Conservation (phyloP, 2,329 filamentous ascomycete genomes). For the Stenocarpella maydis region DNA sequence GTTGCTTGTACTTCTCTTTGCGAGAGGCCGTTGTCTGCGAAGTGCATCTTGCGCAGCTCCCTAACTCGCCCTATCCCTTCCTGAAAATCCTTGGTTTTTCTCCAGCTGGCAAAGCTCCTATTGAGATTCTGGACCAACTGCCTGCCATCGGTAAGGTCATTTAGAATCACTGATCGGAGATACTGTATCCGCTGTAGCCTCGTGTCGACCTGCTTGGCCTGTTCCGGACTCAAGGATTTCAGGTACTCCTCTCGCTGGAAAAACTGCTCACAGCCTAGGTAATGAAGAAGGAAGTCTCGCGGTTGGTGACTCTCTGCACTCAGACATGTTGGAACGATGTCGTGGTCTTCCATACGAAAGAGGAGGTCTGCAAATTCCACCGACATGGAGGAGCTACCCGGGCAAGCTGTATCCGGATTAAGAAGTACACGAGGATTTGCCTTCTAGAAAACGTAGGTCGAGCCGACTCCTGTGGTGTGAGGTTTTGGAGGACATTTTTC, state of each 20-base stretch:
- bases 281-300: constrained; percentile 32
- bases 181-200: constrained; percentile 28
- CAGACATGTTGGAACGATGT: constrained; percentile 33
- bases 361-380: constrained; percentile 22
- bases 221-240: constrained; percentile 13
- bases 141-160: constrained; percentile 28
- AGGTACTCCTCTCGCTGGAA: constrained; percentile 34
- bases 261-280: constrained; percentile 35
- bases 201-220: constrained; percentile 21
- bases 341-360: constrained; percentile 34
- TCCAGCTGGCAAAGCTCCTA: constrained; percentile 27
- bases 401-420: not conserved
- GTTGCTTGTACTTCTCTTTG: constrained; percentile 20
- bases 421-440: not conserved
- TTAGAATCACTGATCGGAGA: constrained; percentile 20
- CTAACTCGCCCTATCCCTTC: constrained; percentile 28
- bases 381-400: not conserved
- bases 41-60: constrained; percentile 30
- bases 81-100: constrained; percentile 26
- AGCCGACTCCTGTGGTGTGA: not conserved
- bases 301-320: constrained; percentile 34
- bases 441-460: no score
- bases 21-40: constrained; percentile 20
- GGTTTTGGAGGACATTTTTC: constrained; percentile 1
- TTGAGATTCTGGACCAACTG: constrained; percentile 23